These are phyloP conservation scores for Nakazawaea ishiwadae DNA, from an alignment of 805 yeast genomes.

Conservation along the genomic window DNA sequence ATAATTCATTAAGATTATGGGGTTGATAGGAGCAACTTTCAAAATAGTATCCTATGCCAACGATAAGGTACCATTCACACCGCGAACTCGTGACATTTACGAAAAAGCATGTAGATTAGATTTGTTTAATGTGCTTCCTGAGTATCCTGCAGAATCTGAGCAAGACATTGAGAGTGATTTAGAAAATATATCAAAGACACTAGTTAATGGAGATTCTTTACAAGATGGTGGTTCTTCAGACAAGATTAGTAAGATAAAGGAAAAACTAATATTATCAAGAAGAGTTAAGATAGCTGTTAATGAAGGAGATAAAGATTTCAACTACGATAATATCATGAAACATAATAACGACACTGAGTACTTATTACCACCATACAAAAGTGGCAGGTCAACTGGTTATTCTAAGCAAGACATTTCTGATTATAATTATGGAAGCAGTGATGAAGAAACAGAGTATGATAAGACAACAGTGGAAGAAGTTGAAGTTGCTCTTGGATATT, in stretches of 20 bases:
- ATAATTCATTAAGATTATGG: constrained; percentile 1
- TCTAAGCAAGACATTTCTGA: neutral
- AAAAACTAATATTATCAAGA: constrained; percentile 6
- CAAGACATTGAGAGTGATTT: neutral
- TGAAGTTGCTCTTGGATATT: constrained; percentile 15
- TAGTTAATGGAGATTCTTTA: neutral
- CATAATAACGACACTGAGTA: constrained; percentile 7
- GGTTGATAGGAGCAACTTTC: constrained; percentile 5
- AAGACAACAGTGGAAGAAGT: too few species aligned
- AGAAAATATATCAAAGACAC: neutral
- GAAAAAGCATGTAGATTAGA: constrained; percentile 1
- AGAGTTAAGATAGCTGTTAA: constrained; percentile 3
- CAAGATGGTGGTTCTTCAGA: neutral
- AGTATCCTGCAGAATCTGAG: neutral
- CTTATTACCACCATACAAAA: constrained; percentile 8
- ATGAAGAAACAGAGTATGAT: too few species aligned
- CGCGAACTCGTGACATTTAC: neutral
- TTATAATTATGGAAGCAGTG: too few species aligned
- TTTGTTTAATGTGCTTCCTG: constrained; percentile 3
- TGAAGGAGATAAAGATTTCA: constrained; percentile 7
- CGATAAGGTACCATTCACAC: constrained; percentile 11
- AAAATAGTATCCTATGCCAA: constrained; percentile 5
- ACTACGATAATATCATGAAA: constrained; percentile 2
- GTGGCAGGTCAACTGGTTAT: too few species aligned
- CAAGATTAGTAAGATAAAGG: constrained; percentile 4